Evolutionary conservation across 768 basidiomycete genomes (phyloP), one percentile per base, ranked within the genome.

Genomic region (Sarcodon sp.): DNA sequence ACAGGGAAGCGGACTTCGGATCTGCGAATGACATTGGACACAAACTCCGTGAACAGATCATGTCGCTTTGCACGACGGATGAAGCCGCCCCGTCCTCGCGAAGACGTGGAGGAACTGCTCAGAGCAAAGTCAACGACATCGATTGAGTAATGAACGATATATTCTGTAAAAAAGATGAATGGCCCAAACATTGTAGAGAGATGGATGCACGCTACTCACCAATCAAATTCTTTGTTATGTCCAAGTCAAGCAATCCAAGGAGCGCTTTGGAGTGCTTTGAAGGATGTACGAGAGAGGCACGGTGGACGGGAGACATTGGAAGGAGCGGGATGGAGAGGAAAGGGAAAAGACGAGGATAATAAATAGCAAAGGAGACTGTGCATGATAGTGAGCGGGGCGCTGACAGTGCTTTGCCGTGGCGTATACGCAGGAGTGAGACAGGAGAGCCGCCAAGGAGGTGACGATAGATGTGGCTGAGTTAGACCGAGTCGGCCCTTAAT

Each of bases 1-100:
- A 79, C 80, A 38, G 84, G 72, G 44, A 79, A 73, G 53, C 77
- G 72, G 54, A 88, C 77, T 61, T 87, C 85, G 35, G 85, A 84
- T 45, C 83, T 77, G 38, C 70, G 67, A 60, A 87, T 70, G 58
- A 87, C 80, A 51, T 79, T 77, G 44, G 69, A 63, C 51, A 77
- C 83, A 57, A 86, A 83, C n/a, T 70, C 65, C 49, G 71, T 65
- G 65, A 87, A 87, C 53, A 75, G 67, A 43, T 69, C 54, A 55
- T 75, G 73, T 49, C 77, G 73, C 5, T 75, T 67, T 43, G 69
- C 54, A 55, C 75, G 74, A 13, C 39, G 39, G 39, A 16, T 8
- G 49, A 15, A 2, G 13, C 64, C 46, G 3, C 68, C 50, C 4
- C 21, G 21, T 45, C 76, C 70, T n/a, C 69, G 50, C 1, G 65